Percentiles rank a stretch among this genome's conserved stretches.
phyloP scores from a whole-genome alignment of 768 basidiomycete genomes.

The Agaricus bisporus region DNA sequence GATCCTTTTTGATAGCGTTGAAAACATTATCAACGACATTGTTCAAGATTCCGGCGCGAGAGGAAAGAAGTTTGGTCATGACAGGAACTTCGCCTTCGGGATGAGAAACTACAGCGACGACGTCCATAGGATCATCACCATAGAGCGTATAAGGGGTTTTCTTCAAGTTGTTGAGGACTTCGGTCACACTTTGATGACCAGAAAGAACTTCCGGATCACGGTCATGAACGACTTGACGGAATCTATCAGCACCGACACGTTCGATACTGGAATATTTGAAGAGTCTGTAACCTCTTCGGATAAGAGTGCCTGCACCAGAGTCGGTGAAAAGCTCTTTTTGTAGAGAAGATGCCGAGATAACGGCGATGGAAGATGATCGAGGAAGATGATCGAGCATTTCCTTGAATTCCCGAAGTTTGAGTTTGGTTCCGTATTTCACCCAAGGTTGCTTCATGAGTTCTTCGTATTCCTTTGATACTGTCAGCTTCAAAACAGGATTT shows the following conservation, averaged over 20 bases:
- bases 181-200: conserved; percentile 81
- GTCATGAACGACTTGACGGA: conserved; percentile 92
- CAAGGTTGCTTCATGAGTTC: conserved; percentile 95
- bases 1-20: conserved; percentile 92
- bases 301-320: conserved; percentile 94
- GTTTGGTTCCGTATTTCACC: conserved; percentile 99
- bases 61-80: conserved; percentile 87
- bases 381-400: conserved; percentile 97
- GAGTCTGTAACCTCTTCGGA: conserved; percentile 96
- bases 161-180: conserved; percentile 77
- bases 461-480: conserved; percentile 73
- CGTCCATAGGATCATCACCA: conserved; percentile 97
- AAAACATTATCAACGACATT: conserved; percentile 97
- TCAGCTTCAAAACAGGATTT: too few species aligned
- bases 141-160: conserved; percentile 88
- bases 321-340: conserved; percentile 99
- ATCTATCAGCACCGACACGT: conserved; percentile 84
- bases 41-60: conserved; percentile 86
- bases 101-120: conserved; percentile 89
- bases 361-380: conserved; percentile 95
- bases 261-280: conserved; percentile 84
- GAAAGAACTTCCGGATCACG: conserved; percentile 88
- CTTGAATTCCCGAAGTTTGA: conserved; percentile 98
- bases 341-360: conserved; percentile 87
- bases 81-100: conserved; percentile 86